Evolutionary conservation across 805 yeast species (phyloP).

Genomic region (Starmera dryadoides): DNA sequence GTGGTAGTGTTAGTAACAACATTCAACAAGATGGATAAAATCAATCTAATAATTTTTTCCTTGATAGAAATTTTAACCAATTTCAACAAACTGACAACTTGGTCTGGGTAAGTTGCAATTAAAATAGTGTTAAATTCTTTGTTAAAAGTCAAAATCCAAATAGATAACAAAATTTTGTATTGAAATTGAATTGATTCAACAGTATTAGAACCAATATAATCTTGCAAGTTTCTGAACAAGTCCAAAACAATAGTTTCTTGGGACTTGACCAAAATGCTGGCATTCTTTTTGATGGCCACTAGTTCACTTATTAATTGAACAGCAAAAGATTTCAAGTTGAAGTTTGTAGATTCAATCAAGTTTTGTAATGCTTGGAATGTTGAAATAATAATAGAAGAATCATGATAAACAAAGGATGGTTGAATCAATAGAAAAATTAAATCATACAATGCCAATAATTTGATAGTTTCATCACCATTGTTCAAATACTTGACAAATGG

Average conservation of each 20-base stretch:
- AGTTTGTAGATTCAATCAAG: slow-evolving; percentile 27
- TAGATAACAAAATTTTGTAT: slow-evolving; percentile 66
- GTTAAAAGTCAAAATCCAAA: slow-evolving; percentile 85
- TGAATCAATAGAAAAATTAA: slow-evolving; percentile 40
- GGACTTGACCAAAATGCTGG: slow-evolving; percentile 39
- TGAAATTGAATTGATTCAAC: slow-evolving; percentile 54
- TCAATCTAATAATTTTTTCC: slow-evolving; percentile 82
- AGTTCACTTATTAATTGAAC: slow-evolving; percentile 62
- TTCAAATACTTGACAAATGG: slow-evolving; percentile 47
- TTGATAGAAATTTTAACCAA: slow-evolving; percentile 79
- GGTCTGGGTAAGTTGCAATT: slow-evolving; percentile 42
- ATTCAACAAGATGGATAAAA: slow-evolving; percentile 69
- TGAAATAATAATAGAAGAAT: slow-evolving; percentile 20
- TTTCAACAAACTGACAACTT: slow-evolving; percentile 34
- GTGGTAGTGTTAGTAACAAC: slow-evolving; percentile 34
- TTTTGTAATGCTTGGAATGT: slow-evolving; percentile 9
- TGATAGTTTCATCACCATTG: slow-evolving; percentile 48
- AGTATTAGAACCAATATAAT: slow-evolving; percentile 23
- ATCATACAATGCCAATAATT: slow-evolving; percentile 47
- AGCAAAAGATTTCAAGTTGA: slow-evolving; percentile 51
- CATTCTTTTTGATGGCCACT: slow-evolving; percentile 49
- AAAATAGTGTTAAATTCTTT: slow-evolving; percentile 38
- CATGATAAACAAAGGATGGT: slow-evolving; percentile 16
- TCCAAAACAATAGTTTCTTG: slow-evolving; percentile 23
- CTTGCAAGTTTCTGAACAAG: slow-evolving; percentile 38